Evolutionary conservation across 106 monocot genomes (phyloP).

Genomic region (Dendrobium huoshanense): DNA sequence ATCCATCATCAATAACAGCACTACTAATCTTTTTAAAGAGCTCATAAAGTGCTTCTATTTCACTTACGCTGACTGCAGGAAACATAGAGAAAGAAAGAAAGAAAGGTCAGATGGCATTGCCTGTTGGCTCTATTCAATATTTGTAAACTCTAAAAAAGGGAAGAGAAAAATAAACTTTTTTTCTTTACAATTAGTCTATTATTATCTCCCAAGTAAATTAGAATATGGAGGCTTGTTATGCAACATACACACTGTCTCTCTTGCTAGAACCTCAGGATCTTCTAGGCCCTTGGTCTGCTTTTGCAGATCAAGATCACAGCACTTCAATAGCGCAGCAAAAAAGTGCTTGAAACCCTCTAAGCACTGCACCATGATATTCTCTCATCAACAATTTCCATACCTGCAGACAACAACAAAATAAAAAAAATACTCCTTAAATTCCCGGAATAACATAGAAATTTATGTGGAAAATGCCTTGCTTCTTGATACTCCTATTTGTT

Average conservation of each 20-base stretch:
- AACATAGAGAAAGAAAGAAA: neutral
- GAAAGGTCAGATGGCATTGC: neutral
- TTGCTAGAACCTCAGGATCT: conserved; percentile 51
- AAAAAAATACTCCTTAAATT: neutral
- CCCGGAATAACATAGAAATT: neutral
- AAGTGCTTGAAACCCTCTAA: conserved; percentile 45
- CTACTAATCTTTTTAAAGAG: conserved; percentile 83
- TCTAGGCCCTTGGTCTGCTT: conserved; percentile 50
- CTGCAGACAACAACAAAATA: conserved; percentile 1
- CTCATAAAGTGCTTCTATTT: conserved; percentile 82
- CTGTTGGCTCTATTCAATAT: neutral
- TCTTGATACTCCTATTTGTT: neutral
- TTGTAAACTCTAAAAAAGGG: neutral
- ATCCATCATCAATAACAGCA: conserved; percentile 84
- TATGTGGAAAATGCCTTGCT: neutral
- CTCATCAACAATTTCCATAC: conserved; percentile 16
- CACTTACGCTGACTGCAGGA: conserved; percentile 75
- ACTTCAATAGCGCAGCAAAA: conserved; percentile 32
- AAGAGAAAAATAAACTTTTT: neutral
- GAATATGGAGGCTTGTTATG: neutral
- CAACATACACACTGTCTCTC: conserved; percentile 65
- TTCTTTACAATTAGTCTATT: neutral
- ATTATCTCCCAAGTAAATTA: neutral
- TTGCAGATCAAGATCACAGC: conserved; percentile 43
- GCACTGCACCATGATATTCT: conserved; percentile 61